phyloP scores from a whole-genome alignment of 495 filamentous ascomycete species.

The Halenospora varia region DNA sequence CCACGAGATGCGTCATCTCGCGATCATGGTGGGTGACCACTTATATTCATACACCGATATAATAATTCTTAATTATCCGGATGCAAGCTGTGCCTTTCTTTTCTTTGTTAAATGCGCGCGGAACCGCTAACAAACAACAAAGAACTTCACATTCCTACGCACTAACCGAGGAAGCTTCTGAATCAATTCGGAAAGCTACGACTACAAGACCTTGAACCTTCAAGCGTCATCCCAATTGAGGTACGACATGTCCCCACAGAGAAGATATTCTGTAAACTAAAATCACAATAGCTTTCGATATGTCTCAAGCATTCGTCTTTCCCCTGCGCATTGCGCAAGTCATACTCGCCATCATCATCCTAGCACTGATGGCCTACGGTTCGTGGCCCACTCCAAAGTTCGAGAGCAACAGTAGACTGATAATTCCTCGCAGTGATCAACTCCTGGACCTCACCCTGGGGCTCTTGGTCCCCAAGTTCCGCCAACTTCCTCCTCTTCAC shows the following conservation, averaged over 20 bases:
- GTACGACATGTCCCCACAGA: neutral
- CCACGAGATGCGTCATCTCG: too few species aligned
- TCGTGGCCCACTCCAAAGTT: conserved; percentile 27
- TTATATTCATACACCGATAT: neutral
- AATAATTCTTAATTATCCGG: neutral
- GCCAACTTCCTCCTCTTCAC: conserved; percentile 73
- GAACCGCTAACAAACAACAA: neutral
- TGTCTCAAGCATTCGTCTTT: conserved; percentile 40
- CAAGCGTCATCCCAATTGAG: neutral
- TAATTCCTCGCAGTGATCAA: conserved; percentile 26
- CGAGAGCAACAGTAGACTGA: too few species aligned
- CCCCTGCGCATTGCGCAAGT: conserved; percentile 60
- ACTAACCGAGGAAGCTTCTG: too few species aligned
- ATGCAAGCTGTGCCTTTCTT: neutral
- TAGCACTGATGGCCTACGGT: conserved; percentile 73
- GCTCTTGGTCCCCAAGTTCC: conserved; percentile 25
- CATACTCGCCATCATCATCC: conserved; percentile 64
- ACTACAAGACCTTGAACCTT: neutral
- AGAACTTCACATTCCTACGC: neutral
- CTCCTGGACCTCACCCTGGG: conserved; percentile 3
- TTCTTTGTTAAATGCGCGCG: neutral
- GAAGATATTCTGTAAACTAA: too few species aligned
- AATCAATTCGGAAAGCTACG: neutral
- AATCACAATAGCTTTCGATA: neutral
- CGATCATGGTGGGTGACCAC: too few species aligned